These are phyloP conservation scores for Collybiopsis luxurians DNA, from an alignment of 768 basidiomycete genomes.

Conservation along the genomic window DNA sequence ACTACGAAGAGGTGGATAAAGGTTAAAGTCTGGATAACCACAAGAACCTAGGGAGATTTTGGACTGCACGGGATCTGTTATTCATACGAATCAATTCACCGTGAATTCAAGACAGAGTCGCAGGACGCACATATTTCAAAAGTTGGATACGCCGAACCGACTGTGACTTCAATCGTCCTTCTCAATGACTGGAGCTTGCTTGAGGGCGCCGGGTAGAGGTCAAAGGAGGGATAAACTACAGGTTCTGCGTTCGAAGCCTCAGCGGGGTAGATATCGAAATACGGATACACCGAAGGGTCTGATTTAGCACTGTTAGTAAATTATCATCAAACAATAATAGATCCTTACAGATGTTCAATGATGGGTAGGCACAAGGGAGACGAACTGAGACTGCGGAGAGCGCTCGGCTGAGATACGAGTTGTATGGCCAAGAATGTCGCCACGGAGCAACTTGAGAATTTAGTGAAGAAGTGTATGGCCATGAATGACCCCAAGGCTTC, in stretches of 20 bases:
- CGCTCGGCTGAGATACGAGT: neutral
- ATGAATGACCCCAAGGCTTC: conserved; percentile 2
- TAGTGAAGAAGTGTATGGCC: conserved; percentile 1
- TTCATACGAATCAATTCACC: neutral
- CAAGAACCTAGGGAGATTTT: neutral
- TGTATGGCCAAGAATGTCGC: conserved; percentile 23
- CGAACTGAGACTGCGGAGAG: conserved; percentile 6
- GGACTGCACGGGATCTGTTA: neutral
- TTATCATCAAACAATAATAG: neutral
- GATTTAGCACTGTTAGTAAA: neutral
- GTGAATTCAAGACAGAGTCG: neutral
- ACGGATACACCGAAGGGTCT: conserved; percentile 19
- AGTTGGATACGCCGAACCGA: conserved; percentile 18
- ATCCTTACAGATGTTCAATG: conserved; percentile 25
- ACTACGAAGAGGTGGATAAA: conserved; percentile 6
- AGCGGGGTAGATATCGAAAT: conserved; percentile 32
- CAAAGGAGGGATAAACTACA: conserved; percentile 32
- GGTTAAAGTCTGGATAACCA: conserved; percentile 2
- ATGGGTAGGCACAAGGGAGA: conserved; percentile 18
- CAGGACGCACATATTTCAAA: conserved; percentile 16
- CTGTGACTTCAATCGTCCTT: neutral
- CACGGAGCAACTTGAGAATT: neutral
- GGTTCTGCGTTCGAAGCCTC: neutral
- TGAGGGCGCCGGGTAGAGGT: conserved; percentile 29
- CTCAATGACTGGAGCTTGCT: neutral